phyloP scores from a whole-genome alignment of 257 asterid genomes.

The Pogostemon cablin region DNA sequence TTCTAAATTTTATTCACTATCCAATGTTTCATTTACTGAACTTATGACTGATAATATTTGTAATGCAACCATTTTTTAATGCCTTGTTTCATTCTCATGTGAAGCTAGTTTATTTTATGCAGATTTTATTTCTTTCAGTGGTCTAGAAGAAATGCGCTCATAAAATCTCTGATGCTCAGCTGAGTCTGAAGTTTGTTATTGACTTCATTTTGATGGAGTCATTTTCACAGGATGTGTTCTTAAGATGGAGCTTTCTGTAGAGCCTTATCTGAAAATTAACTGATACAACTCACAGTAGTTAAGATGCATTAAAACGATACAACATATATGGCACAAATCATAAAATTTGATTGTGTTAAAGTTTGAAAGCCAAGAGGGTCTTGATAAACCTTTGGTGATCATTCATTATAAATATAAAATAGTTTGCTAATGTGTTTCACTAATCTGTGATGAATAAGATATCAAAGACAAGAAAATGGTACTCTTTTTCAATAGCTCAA shows the following conservation, averaged over 20 bases:
- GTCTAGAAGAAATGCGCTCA: background rate
- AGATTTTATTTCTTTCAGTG: background rate
- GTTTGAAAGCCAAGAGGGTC: background rate
- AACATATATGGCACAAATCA: background rate
- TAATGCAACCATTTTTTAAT: background rate
- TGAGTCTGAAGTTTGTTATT: background rate
- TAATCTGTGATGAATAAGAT: background rate
- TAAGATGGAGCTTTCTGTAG: constrained; percentile 2
- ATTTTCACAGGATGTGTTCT: background rate
- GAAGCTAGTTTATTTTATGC: background rate
- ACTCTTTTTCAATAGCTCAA: background rate
- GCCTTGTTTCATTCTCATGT: background rate
- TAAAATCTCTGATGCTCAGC: background rate
- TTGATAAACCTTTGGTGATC: constrained; percentile 5
- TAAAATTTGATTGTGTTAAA: background rate
- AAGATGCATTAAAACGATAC: background rate
- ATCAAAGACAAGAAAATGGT: background rate
- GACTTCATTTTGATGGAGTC: background rate
- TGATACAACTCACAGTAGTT: too few relatives aligned
- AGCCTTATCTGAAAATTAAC: too few relatives aligned
- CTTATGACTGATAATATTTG: background rate
- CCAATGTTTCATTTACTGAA: background rate
- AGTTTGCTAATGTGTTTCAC: background rate
- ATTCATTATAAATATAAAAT: background rate
- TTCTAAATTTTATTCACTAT: background rate